These are phyloP conservation scores for Hirsutella minnesotensis DNA, from an alignment of 2,329 filamentous ascomycete species.

Conservation along the genomic window DNA sequence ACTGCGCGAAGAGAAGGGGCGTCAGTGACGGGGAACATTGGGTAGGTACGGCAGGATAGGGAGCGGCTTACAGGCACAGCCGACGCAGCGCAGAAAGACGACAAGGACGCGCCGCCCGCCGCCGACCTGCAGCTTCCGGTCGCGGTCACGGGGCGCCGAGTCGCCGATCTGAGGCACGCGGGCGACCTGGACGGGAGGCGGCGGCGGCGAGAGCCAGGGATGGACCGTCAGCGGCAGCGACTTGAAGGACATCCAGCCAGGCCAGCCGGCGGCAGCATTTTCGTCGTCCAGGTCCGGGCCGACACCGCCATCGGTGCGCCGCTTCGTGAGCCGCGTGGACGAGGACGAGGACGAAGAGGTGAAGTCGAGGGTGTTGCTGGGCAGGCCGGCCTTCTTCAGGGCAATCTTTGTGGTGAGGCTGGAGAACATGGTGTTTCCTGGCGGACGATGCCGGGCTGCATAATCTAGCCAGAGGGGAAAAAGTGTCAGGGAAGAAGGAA, in stretches of 20 bases:
- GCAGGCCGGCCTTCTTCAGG: conserved; percentile 43
- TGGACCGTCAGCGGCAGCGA: conserved; percentile 39
- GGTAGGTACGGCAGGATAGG: conserved; percentile 1
- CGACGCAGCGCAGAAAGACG: conserved; percentile 42
- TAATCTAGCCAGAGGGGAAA: background rate
- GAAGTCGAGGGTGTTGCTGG: conserved; percentile 35
- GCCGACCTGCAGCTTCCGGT: conserved; percentile 29
- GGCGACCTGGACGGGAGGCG: conserved; percentile 33
- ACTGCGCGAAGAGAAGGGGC: conserved; percentile 20
- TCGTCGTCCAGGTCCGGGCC: conserved; percentile 11
- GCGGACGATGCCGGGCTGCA: background rate
- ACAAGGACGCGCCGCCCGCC: conserved; percentile 33
- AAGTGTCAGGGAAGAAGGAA: background rate
- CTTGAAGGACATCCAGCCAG: conserved; percentile 37
- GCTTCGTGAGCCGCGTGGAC: conserved; percentile 12
- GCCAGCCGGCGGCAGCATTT: conserved; percentile 20
- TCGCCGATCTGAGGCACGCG: conserved; percentile 36
- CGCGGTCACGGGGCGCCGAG: conserved; percentile 33
- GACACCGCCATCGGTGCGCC: conserved; percentile 14
- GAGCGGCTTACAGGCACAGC: conserved; percentile 38
- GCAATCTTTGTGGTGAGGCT: conserved; percentile 46
- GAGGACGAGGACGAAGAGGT: conserved; percentile 3
- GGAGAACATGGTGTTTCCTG: conserved; percentile 34
- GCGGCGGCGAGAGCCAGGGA: conserved; percentile 39
- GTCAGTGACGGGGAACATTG: background rate